phyloP scores from a whole-genome alignment of 352 stramenopile genomes.

The Plasmopara viticola region DNA sequence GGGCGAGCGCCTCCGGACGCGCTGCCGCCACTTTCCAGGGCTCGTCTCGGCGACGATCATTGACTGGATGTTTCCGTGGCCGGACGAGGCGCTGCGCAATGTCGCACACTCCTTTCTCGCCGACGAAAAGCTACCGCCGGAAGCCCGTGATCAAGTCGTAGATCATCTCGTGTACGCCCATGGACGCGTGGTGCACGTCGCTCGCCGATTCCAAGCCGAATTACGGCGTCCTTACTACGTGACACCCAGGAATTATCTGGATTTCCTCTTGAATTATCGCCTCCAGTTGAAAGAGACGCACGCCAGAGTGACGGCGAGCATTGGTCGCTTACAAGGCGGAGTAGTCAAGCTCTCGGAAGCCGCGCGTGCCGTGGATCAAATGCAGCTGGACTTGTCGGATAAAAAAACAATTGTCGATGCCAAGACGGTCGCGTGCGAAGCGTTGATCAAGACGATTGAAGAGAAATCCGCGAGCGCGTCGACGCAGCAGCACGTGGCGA shows the following conservation, averaged over 20 bases:
- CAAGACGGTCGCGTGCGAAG: conserved; percentile 90
- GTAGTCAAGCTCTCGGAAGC: conserved; percentile 93
- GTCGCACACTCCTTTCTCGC: conserved; percentile 92
- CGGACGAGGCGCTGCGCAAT: conserved; percentile 88
- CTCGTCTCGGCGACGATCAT: conserved; percentile 91
- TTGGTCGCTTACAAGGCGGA: conserved; percentile 87
- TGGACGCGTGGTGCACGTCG: conserved; percentile 86
- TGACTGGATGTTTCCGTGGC: conserved; percentile 96
- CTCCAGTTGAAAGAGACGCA: conserved; percentile 88
- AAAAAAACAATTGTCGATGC: conserved; percentile 94
- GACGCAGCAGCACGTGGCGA: conserved; percentile 89
- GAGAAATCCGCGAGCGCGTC: conserved; percentile 89
- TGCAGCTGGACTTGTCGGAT: conserved; percentile 91
- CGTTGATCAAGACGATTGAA: conserved; percentile 93
- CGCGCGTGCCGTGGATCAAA: conserved; percentile 88
- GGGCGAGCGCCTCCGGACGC: conserved; percentile 88
- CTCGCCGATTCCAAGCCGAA: conserved; percentile 87
- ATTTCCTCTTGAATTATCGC: conserved; percentile 93
- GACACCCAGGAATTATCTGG: conserved; percentile 96
- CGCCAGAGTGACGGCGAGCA: conserved; percentile 83
- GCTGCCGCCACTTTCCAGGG: conserved; percentile 93
- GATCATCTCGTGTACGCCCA: conserved; percentile 91
- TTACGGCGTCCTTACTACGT: conserved; percentile 93
- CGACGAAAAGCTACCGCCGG: conserved; percentile 87
- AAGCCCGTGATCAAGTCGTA: conserved; percentile 72